Conservation (phyloP, 148 eudicot genomes). For the Heliamphora exappendiculata region DNA sequence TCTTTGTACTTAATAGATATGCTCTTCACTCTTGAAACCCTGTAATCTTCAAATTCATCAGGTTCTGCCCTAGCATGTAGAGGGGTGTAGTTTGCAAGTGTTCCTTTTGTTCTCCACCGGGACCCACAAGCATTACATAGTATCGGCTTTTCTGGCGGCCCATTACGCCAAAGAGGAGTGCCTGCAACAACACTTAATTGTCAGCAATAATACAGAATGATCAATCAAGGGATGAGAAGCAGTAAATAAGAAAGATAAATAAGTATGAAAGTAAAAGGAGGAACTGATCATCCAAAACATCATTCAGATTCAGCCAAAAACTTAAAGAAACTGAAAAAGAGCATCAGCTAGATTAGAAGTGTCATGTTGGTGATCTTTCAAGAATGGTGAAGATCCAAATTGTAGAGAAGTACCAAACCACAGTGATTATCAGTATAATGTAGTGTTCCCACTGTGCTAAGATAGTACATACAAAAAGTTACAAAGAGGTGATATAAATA, state of each 20-base stretch:
- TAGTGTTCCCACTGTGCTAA: not conserved
- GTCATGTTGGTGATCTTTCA: not conserved
- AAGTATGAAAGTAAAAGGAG: not conserved
- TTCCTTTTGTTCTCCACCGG: conserved; percentile 97
- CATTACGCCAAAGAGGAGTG: conserved; percentile 99
- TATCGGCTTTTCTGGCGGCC: conserved; percentile 98
- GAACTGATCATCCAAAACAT: not conserved
- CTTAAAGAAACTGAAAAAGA: not conserved
- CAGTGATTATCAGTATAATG: not conserved
- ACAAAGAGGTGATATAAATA: not conserved
- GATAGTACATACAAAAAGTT: not conserved
- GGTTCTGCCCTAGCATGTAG: conserved; percentile 76
- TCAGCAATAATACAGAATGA: conserved; percentile 13
- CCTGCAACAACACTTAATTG: conserved; percentile 35
- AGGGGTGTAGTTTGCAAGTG: conserved; percentile 85
- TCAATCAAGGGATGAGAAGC: not conserved
- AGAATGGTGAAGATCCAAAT: not conserved
- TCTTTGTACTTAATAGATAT: conserved; percentile 61
- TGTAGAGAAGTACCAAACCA: not conserved
- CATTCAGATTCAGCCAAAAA: conserved; percentile 5
- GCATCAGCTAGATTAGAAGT: not conserved
- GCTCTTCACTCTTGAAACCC: conserved; percentile 44
- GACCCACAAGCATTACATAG: conserved; percentile 99
- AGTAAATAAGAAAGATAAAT: not conserved
- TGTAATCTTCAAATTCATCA: conserved; percentile 61